Base-by-base conservation (phyloP, 768 basidiomycete species). In the Termitomyces sp. region DNA sequence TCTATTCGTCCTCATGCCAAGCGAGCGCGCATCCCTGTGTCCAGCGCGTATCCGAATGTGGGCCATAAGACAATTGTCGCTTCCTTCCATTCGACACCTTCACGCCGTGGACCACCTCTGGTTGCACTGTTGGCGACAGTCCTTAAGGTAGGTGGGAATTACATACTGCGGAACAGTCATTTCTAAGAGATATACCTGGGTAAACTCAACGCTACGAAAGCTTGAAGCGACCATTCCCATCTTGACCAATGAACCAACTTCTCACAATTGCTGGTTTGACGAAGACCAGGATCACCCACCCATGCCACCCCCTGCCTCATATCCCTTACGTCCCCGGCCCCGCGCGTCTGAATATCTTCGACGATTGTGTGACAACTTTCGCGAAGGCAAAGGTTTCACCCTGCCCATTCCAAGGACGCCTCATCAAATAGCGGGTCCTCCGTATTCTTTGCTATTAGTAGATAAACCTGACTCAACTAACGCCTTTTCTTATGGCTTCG, bases 401-500 rank as follows among this genome's bases (percentile, higher is more conserved):
- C 70, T 72, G 12, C 72, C 78, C 13, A 73, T 36, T 23, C 38
- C 58, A 18, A 54, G 36, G 32, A 49, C 77, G 23, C 77, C 85
- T 4, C 86, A 88, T 61, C 70, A 77, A 23, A 81, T 88, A 48
- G 76, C 89, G 10, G 93, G 93, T 0, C 91, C 93, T 32, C 94
- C 94, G 0, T 98, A 95, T 69, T 90, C 92, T 36, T 75, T 99
- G 6, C 79, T 99, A 47, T 71, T 99, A n/a, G 84, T 96, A 49
- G 92, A 98, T 53, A 86, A 87, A 61, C 87, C 92, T 0, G 88
- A 91, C 60, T 78, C 85, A 2, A 81, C 84, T 9, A 99, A 98
- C 67, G 96, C 97, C 1, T 97, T 99, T 71, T 92, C 90, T 1
- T 98, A 95, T 68, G 96, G 96, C 1, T 98, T 98, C 64, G 93